phyloP scores from a whole-genome alignment of 768 basidiomycete species.

The Trametes villosa region DNA sequence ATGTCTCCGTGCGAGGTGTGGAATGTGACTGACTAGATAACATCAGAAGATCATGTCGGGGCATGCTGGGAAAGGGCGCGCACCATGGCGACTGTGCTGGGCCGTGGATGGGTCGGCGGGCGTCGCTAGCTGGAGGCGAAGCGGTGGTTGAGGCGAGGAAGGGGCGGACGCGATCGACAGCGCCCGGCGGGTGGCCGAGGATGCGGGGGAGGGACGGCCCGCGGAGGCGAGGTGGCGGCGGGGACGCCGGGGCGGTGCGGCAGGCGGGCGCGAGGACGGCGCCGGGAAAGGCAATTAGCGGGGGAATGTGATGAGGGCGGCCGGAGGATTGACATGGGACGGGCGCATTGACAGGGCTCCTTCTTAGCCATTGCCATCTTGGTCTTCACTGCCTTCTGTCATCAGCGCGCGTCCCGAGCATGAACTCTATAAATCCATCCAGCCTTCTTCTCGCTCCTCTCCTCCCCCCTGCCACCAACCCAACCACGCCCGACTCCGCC shows the following conservation, averaged over 20 bases:
- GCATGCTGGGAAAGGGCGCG: constrained; percentile 19
- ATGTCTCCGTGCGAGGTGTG: constrained; percentile 94
- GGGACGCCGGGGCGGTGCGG: background rate
- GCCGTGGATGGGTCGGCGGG: constrained; percentile 11
- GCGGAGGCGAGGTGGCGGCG: constrained; percentile 14
- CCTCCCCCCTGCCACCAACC: constrained; percentile 26
- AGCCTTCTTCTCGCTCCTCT: constrained; percentile 16
- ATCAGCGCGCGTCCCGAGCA: constrained; percentile 22
- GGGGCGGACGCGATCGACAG: constrained; percentile 5
- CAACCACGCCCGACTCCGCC: constrained; percentile 22
- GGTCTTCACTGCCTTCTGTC: constrained; percentile 23
- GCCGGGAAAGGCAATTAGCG: background rate
- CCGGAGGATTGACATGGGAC: constrained; percentile 15
- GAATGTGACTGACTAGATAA: constrained; percentile 79
- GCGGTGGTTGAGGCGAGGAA: constrained; percentile 4
- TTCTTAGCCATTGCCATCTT: constrained; percentile 17
- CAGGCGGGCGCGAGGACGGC: background rate
- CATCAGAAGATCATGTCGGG: constrained; percentile 16
- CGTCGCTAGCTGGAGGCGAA: background rate
- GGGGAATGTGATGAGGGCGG: constrained; percentile 5
- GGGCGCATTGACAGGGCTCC: constrained; percentile 1
- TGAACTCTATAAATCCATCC: constrained; percentile 26
- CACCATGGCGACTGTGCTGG: constrained; percentile 27
- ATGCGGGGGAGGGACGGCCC: constrained; percentile 1
- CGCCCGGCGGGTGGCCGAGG: background rate